Base-by-base conservation (phyloP, 495 filamentous ascomycete genomes). In the Aspergillus coremiiformis region DNA sequence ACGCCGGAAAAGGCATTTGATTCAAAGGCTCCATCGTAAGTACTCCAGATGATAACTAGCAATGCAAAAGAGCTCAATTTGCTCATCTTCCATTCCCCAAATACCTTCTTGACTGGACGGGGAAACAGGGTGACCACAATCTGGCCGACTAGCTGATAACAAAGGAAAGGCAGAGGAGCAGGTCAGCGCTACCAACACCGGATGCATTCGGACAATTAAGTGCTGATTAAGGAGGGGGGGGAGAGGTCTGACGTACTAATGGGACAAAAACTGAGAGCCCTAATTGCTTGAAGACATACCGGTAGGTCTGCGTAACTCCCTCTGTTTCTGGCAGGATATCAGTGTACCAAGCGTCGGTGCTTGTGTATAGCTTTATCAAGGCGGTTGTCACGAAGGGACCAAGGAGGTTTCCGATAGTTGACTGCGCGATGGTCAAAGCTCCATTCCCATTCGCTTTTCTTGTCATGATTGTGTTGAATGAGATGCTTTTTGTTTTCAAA, bases 241-340 rank as follows among this genome's bases (percentile, higher is more conserved):
- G 7, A 32, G 11, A 12, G 11, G 4, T 27, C 24, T 27, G 8
- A 12, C 29, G 2, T 47, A 67, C 58, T 30, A 75, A 50, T 1
- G 72, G 72, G 1, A 75, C 21, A 50, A 71, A 73, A 12, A 73
- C 56, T 4, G 71, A 72, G 5, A 75, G 61, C 0, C 72, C 68
- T 2, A 73, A 56, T 46, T 71, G 69, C 48, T 65, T 65, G 27
- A 71, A 67, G 4, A 73, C 65, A 33, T 68, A 53, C 21, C 56
- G 56, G 42, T 72, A 73, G 9, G 71, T 62, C 24, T 61, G 57
- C 15, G 45, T 54, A 32, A 61, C 68, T 9, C 60, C 61, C 11
- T 45, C 44, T 6, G 17, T 50, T 4, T 47, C 26, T 6, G 66
- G 66, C 2, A 75, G 54, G n/a, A 71, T 45, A 12, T 61, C 51